phyloP scores from a whole-genome alignment of 2,329 filamentous ascomycete genomes.

The Paradendryphiella salina region DNA sequence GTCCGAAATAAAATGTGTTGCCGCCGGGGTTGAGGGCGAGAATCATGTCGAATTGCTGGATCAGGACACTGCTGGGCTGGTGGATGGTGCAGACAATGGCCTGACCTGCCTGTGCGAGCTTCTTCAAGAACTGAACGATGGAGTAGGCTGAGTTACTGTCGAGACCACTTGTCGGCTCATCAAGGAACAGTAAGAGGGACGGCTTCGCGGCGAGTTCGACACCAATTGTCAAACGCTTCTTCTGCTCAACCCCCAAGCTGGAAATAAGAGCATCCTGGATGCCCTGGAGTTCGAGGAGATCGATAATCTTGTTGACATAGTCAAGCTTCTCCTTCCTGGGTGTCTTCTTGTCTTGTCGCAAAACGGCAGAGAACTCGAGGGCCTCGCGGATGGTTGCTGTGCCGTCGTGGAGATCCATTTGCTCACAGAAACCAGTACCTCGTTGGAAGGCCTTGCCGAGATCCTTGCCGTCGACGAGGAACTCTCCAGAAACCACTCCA shows the following conservation, averaged over 20 bases:
- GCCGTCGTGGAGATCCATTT: slow-evolving; percentile 71
- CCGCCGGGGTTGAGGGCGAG: slow-evolving; percentile 69
- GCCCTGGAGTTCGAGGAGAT: slow-evolving; percentile 65
- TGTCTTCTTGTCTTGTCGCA: slow-evolving; percentile 61
- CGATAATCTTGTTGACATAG: slow-evolving; percentile 68
- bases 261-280: slow-evolving; percentile 69
- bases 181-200: slow-evolving; percentile 68
- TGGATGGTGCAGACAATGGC: slow-evolving; percentile 76
- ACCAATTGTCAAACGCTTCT: slow-evolving; percentile 72
- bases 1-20: slow-evolving; percentile 74
- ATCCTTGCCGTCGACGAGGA: slow-evolving; percentile 69
- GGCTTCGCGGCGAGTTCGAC: slow-evolving; percentile 68
- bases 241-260: slow-evolving; percentile 68
- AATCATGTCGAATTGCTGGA: slow-evolving; percentile 75
- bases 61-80: slow-evolving; percentile 69
- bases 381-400: slow-evolving; percentile 70
- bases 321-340: slow-evolving; percentile 64
- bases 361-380: slow-evolving; percentile 68
- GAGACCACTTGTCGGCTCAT: slow-evolving; percentile 72
- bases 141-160: slow-evolving; percentile 71
- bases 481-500: slow-evolving; percentile 67
- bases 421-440: slow-evolving; percentile 71
- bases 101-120: slow-evolving; percentile 67
- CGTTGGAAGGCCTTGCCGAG: slow-evolving; percentile 65
- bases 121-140: slow-evolving; percentile 70